Evolutionary conservation across 164 flowering plant species (phyloP).

Genomic region (Aristolochia californica): DNA sequence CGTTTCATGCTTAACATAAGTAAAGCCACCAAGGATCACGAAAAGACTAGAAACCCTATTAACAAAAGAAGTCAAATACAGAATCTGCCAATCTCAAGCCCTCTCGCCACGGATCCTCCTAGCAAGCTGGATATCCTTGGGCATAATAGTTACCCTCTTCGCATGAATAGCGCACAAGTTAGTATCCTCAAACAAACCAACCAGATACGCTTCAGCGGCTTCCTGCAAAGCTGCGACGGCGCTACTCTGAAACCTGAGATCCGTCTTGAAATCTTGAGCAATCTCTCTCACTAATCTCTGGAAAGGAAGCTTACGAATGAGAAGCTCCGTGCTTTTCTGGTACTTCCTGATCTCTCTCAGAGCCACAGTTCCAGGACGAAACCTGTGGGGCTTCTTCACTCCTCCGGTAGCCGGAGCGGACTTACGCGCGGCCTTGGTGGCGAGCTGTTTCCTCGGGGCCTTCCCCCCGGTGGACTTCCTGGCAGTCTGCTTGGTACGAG

Average conservation of each 20-base stretch:
- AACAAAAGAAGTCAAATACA: not conserved
- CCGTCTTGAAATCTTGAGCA: slow-evolving; percentile 9
- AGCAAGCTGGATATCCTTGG: slow-evolving; percentile 16
- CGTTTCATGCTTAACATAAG: not conserved
- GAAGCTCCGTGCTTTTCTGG: slow-evolving; percentile 11
- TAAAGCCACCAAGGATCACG: no score
- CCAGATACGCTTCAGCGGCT: slow-evolving; percentile 8
- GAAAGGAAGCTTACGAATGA: slow-evolving; percentile 8
- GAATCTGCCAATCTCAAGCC: slow-evolving; percentile 1
- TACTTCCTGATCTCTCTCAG: slow-evolving; percentile 10
- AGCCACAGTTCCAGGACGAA: slow-evolving; percentile 8
- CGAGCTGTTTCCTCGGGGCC: slow-evolving; percentile 12
- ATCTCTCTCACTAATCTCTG: slow-evolving; percentile 5
- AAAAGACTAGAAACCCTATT: not conserved
- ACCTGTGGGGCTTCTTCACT: slow-evolving; percentile 10
- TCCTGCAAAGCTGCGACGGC: slow-evolving; percentile 9
- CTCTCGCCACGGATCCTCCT: slow-evolving; percentile 15
- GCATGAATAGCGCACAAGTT: slow-evolving; percentile 10
- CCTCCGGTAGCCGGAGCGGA: slow-evolving; percentile 12
- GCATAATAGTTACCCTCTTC: slow-evolving; percentile 14
- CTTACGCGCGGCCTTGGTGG: slow-evolving; percentile 7
- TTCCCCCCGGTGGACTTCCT: slow-evolving; percentile 15
- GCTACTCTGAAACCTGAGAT: slow-evolving; percentile 11
- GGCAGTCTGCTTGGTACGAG: slow-evolving; percentile 13
- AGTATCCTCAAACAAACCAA: slow-evolving; percentile 8